Evolutionary conservation across 176 grass and related monocot genomes (phyloP).

Genomic region (Carex myosuroides): DNA sequence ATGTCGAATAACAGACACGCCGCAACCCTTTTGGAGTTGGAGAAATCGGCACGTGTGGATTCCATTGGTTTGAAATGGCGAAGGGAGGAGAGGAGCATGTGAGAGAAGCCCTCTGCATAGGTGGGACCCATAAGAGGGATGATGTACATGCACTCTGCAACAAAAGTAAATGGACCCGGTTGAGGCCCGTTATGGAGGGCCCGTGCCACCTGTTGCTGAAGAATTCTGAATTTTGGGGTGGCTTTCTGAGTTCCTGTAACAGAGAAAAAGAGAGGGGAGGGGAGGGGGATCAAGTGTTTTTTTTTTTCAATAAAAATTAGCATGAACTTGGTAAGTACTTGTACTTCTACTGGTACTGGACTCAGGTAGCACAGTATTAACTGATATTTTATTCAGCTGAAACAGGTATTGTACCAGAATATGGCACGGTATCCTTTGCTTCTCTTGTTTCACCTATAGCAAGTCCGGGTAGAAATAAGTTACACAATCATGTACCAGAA

Average conservation of each 20-base stretch:
- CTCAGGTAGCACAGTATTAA: background rate
- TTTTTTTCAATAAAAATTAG: background rate
- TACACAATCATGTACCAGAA: background rate
- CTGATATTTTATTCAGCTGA: background rate
- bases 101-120: slow-evolving; percentile 80
- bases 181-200: slow-evolving; percentile 63
- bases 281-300: background rate
- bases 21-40: slow-evolving; percentile 64
- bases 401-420: background rate
- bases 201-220: slow-evolving; percentile 53
- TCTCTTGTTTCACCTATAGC: no score
- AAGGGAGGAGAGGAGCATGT: slow-evolving; percentile 78
- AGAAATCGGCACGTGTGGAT: slow-evolving; percentile 48
- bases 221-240: slow-evolving; percentile 73
- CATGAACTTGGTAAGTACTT: background rate
- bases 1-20: slow-evolving; percentile 52
- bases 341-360: background rate
- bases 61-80: slow-evolving; percentile 54
- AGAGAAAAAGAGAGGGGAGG: background rate
- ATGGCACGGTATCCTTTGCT: background rate
- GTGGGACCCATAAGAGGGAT: slow-evolving; percentile 59
- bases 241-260: slow-evolving; percentile 71
- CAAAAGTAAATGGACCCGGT: slow-evolving; percentile 90
- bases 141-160: slow-evolving; percentile 83
- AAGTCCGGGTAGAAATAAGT: background rate